Base-by-base conservation (phyloP, 176 grass and related monocot genomes). In the Phragmites australis region DNA sequence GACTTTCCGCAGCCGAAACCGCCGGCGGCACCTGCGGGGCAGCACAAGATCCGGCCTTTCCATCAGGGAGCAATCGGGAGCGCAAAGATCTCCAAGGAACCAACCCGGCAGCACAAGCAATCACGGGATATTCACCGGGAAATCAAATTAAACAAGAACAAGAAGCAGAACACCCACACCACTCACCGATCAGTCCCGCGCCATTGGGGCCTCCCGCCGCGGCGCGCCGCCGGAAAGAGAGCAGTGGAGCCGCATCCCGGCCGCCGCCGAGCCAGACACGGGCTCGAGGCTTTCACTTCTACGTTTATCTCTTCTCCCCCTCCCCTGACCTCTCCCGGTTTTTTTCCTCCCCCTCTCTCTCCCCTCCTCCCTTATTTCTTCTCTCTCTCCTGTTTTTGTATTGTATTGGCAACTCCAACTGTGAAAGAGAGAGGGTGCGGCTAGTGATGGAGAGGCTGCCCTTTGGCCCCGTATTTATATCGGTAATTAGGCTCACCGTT, bases 311-410 rank as follows among this genome's bases (percentile, higher is more conserved):
- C 1, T 18, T 22, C 9, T 9, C 31, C 25, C 23, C 68, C 68
- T 31, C 39, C 37, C 6, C n/a, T 75, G 19, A n/a, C n/a, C 57
- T 61, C 61, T 72, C 29, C 47, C 46, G 15, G 50, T 17, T 37
- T 47, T 8, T n/a, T 18, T 47, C 50, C 5, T 17, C 14, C 49
- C 16, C 21, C 12, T 14, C 34, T 5, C 16, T 2, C 10, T 3
- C 26, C 1, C 26, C 12, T 23, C 26, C 25, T 6, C n/a, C n/a
- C n/a, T n/a, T n/a, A n/a, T n/a, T 64, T 8, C 22, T 66, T 37
- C 67, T 72, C 40, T 70, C 19, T 42, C n/a, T 52, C 23, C 12
- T 47, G 72, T 58, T 75, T 55, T 84, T 76, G 60, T 84, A 68
- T 83, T 67, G 61, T 68, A 57, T 19, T 22, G 50, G 25, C 39